Evolutionary conservation across 75 land plant genomes (phyloP).

Genomic region (Chamaecyparis obtusa): DNA sequence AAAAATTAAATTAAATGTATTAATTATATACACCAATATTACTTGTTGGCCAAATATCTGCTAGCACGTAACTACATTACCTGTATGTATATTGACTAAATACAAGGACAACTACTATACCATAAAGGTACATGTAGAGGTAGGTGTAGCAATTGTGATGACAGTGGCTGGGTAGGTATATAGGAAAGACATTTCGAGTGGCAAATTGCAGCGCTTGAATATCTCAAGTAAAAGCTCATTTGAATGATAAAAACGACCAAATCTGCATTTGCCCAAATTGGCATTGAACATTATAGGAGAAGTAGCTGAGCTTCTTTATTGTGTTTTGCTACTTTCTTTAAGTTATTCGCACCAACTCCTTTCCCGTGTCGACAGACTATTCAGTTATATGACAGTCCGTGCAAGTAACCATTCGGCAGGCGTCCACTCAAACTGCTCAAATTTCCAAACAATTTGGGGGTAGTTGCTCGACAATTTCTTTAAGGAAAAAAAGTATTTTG

Average conservation of each 20-base stretch:
- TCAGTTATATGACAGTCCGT: slow-evolving; percentile 1
- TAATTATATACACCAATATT: no score
- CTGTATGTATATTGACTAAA: no score
- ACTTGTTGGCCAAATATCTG: no score
- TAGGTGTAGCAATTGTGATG: not conserved
- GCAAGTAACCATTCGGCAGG: slow-evolving; percentile 5
- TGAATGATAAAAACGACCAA: not conserved
- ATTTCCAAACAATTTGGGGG: not conserved
- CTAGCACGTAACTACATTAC: no score
- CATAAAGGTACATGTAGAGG: not conserved
- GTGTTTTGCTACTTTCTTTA: not conserved
- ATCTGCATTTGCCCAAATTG: not conserved
- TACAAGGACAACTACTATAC: not conserved
- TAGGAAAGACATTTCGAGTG: not conserved
- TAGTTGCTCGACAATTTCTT: not conserved
- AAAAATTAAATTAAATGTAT: no score
- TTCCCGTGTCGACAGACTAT: not conserved
- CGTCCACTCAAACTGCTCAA: no score
- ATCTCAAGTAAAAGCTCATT: not conserved
- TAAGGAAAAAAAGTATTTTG: not conserved
- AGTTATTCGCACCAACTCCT: not conserved
- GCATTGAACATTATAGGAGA: not conserved
- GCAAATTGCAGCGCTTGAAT: not conserved
- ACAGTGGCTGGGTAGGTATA: not conserved
- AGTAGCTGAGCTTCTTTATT: slow-evolving; percentile 3